Conservation (phyloP, 768 basidiomycete genomes). For the Chlorophyllum brunneum region DNA sequence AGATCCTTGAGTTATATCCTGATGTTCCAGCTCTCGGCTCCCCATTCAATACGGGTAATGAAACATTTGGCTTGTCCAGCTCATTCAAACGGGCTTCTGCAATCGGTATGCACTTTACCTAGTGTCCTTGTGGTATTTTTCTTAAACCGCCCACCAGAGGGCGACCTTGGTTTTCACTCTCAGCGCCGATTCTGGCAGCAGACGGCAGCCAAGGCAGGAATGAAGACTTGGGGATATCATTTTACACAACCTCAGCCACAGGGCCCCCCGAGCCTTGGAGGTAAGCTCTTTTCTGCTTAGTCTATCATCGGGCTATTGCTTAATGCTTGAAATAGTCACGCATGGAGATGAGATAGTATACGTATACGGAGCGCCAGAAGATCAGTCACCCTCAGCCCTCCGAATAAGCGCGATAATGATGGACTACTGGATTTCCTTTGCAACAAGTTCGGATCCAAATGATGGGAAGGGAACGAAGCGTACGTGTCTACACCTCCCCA, state of each 20-base stretch:
- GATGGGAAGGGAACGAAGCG: slow-evolving; percentile 30
- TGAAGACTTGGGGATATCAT: slow-evolving; percentile 37
- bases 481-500: slow-evolving; percentile 15
- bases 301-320: background rate
- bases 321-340: background rate
- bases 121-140: background rate
- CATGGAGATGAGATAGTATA: slow-evolving; percentile 27
- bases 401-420: slow-evolving; percentile 30
- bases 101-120: slow-evolving; percentile 19
- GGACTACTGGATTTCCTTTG: slow-evolving; percentile 42
- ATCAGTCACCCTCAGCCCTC: slow-evolving; percentile 19
- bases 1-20: slow-evolving; percentile 36
- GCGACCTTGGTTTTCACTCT: slow-evolving; percentile 37
- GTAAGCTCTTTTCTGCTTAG: slow-evolving; percentile 16
- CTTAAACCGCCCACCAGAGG: slow-evolving; percentile 17
- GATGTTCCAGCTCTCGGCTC: slow-evolving; percentile 38
- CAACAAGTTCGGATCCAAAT: slow-evolving; percentile 34
- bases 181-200: slow-evolving; percentile 36
- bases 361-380: slow-evolving; percentile 29
- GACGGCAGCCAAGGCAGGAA: slow-evolving; percentile 32
- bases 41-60: slow-evolving; percentile 42
- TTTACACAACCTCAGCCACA: slow-evolving; percentile 36
- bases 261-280: slow-evolving; percentile 23
- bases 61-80: slow-evolving; percentile 36
- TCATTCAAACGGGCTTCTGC: slow-evolving; percentile 29